Evolutionary conservation across 495 filamentous ascomycete genomes (phyloP).

Genomic region (Thermochaetoides thermophila): DNA sequence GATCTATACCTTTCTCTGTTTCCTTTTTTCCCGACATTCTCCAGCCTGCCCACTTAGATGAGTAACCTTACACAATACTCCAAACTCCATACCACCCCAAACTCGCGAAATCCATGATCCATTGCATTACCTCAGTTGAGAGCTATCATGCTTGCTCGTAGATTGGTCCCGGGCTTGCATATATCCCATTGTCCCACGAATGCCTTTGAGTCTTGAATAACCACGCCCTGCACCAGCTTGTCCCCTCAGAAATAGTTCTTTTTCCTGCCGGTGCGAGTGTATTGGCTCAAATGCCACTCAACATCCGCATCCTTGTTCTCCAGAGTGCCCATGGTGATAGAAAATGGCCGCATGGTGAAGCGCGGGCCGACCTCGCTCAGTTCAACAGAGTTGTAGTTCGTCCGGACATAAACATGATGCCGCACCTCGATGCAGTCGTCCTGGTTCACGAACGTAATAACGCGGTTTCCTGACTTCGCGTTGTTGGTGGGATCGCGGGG

Average conservation of each 20-base stretch:
- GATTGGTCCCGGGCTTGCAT: too few relatives aligned
- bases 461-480: slow-evolving; percentile 67
- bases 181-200: too few relatives aligned
- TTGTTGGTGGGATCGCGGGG: slow-evolving; percentile 58
- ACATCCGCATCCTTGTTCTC: slow-evolving; percentile 94
- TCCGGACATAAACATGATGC: slow-evolving; percentile 44
- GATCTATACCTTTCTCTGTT: too few relatives aligned
- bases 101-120: too few relatives aligned
- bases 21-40: too few relatives aligned
- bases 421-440: slow-evolving; percentile 76
- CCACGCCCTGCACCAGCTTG: too few relatives aligned
- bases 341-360: slow-evolving; percentile 93
- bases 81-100: too few relatives aligned
- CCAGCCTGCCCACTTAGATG: too few relatives aligned
- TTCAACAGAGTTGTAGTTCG: slow-evolving; percentile 76
- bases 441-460: slow-evolving; percentile 89
- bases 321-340: slow-evolving; percentile 82
- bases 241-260: slow-evolving; percentile 81
- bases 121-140: too few relatives aligned
- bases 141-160: too few relatives aligned
- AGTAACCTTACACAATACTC: too few relatives aligned
- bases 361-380: slow-evolving; percentile 87
- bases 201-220: too few relatives aligned
- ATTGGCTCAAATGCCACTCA: slow-evolving; percentile 90
- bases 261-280: slow-evolving; percentile 81